These are phyloP conservation scores for Aureobasidium sp. DNA, from an alignment of 2,329 filamentous ascomycete species.

Conservation along the genomic window DNA sequence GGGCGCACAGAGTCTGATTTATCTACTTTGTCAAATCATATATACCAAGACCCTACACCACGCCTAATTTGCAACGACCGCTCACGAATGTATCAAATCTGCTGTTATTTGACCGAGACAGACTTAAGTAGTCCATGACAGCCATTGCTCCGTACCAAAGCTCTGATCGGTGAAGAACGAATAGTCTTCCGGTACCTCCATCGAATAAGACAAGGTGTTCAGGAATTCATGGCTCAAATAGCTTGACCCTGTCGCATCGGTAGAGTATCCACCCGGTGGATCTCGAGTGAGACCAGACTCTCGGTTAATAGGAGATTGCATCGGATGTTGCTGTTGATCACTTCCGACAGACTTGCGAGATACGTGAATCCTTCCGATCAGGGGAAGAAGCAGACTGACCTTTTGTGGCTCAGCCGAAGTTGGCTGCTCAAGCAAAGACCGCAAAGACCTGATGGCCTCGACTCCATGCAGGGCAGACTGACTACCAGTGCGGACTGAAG, in stretches of 20 bases:
- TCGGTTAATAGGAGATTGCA: neutral
- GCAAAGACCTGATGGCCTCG: neutral
- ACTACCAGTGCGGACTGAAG: neutral
- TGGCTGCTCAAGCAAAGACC: neutral
- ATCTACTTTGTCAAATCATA: neutral
- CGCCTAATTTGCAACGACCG: neutral
- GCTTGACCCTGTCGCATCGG: neutral
- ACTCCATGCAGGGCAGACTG: neutral
- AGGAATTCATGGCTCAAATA: neutral
- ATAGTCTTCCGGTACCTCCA: constrained; percentile 4
- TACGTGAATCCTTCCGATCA: neutral
- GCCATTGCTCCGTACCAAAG: neutral
- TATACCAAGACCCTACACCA: neutral
- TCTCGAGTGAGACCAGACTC: neutral
- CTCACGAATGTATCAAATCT: neutral
- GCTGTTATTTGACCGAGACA: neutral
- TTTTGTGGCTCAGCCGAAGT: neutral
- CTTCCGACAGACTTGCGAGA: neutral
- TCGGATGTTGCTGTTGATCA: neutral
- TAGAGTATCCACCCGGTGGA: neutral
- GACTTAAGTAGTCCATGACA: neutral
- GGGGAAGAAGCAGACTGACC: neutral
- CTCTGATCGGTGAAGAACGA: neutral
- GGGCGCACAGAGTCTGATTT: neutral
- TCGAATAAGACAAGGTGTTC: neutral